phyloP scores from a whole-genome alignment of 2,329 filamentous ascomycete genomes.

The Colletotrichum sp. region DNA sequence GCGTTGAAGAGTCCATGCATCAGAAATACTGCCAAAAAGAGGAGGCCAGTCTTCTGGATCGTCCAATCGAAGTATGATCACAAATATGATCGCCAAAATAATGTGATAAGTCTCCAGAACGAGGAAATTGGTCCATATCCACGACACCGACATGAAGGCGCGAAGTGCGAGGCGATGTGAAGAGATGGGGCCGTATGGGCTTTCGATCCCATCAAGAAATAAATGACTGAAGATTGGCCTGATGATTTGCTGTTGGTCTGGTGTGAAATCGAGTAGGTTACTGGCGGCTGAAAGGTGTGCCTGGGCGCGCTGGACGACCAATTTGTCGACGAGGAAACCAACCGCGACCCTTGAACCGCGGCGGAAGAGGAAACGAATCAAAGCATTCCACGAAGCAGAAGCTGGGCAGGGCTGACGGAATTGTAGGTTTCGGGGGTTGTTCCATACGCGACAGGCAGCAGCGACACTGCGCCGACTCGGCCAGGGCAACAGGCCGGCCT shows the following conservation, averaged over 20 bases:
- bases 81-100: neutral
- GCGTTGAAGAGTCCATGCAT: neutral
- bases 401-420: neutral
- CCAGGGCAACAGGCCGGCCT: neutral
- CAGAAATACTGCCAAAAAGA: slow-evolving; percentile 6
- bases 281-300: neutral
- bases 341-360: neutral
- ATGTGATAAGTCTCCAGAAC: neutral
- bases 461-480: neutral
- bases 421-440: neutral
- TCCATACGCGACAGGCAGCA: neutral
- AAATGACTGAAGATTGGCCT: neutral
- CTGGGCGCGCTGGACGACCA: neutral
- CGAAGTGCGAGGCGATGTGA: neutral
- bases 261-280: neutral
- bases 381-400: neutral
- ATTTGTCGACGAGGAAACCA: neutral
- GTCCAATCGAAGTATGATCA: neutral
- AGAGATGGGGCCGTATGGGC: neutral
- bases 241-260: neutral
- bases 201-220: neutral
- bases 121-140: slow-evolving; percentile 10
- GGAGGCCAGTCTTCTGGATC: slow-evolving; percentile 14
- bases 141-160: neutral
- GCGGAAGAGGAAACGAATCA: neutral